Percentiles rank a stretch among this genome's conserved stretches.
Conservation (phyloP, 2,329 filamentous ascomycete genomes). For the Trichoderma brevicompactum region DNA sequence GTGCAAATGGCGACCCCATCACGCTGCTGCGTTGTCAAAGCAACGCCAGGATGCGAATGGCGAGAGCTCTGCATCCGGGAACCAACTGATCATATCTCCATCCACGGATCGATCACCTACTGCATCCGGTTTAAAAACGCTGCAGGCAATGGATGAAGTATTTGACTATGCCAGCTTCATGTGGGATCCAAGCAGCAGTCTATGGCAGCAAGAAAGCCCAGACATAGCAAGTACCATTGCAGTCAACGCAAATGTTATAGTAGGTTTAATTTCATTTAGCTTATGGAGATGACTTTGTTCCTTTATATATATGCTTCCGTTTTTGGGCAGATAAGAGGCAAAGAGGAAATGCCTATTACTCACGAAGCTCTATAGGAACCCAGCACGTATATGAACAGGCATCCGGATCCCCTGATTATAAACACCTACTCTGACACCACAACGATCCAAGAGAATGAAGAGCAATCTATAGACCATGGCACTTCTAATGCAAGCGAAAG, state of each 20-base stretch:
- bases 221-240: background rate
- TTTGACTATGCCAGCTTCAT: conserved; percentile 56
- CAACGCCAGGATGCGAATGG: conserved; percentile 35
- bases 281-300: too few species aligned
- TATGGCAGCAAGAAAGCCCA: conserved; percentile 34
- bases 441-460: background rate
- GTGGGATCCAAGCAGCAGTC: conserved; percentile 47
- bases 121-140: conserved; percentile 36
- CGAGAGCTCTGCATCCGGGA: conserved; percentile 28
- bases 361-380: background rate
- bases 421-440: background rate
- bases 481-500: conserved; percentile 31
- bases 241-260: conserved; percentile 15
- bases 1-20: conserved; percentile 52
- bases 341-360: background rate
- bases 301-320: background rate
- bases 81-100: conserved; percentile 37
- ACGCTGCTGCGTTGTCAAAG: conserved; percentile 4
- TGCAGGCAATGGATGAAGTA: conserved; percentile 47
- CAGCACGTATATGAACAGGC: background rate
- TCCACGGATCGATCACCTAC: conserved; percentile 38
- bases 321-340: background rate
- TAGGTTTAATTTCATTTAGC: conserved; percentile 28
- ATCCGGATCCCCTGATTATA: background rate
- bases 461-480: background rate